These are phyloP conservation scores for Boletus sp. DNA, from an alignment of 768 basidiomycete genomes.

Conservation along the genomic window DNA sequence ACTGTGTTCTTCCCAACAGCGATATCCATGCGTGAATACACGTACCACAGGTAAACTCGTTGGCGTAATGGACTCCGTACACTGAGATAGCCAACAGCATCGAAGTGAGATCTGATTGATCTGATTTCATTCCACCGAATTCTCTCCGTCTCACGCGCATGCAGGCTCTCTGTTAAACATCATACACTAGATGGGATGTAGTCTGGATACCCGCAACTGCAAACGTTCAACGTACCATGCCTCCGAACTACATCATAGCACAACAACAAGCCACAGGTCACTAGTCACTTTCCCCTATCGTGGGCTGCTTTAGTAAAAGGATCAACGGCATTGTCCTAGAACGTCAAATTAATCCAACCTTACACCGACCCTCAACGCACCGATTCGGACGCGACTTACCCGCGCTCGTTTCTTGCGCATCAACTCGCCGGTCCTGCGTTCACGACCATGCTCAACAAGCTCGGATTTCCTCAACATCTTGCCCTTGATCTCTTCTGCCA, in stretches of 20 bases:
- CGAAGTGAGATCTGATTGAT: neutral
- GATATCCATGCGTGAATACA: neutral
- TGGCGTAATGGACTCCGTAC: too few relatives aligned
- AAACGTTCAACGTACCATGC: neutral
- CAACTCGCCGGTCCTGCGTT: slow-evolving; percentile 39
- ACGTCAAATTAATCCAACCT: neutral
- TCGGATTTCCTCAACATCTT: slow-evolving; percentile 37
- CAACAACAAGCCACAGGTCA: neutral
- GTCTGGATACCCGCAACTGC: neutral
- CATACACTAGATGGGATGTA: neutral
- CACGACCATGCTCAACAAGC: slow-evolving; percentile 36
- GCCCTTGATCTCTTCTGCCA: slow-evolving; percentile 39
- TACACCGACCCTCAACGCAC: neutral
- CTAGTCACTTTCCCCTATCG: neutral
- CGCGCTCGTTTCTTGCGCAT: slow-evolving; percentile 35
- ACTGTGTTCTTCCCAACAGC: neutral
- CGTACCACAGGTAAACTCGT: neutral
- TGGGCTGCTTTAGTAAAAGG: neutral
- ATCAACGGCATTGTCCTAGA: slow-evolving; percentile 1
- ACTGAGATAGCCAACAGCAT: neutral
- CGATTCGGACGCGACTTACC: slow-evolving; percentile 2
- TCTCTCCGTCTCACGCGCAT: neutral
- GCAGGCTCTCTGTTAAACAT: neutral
- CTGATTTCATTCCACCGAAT: neutral
- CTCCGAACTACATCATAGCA: neutral